Evolutionary conservation across 805 yeast genomes (phyloP).

Genomic region (Ogataea dorogensis): DNA sequence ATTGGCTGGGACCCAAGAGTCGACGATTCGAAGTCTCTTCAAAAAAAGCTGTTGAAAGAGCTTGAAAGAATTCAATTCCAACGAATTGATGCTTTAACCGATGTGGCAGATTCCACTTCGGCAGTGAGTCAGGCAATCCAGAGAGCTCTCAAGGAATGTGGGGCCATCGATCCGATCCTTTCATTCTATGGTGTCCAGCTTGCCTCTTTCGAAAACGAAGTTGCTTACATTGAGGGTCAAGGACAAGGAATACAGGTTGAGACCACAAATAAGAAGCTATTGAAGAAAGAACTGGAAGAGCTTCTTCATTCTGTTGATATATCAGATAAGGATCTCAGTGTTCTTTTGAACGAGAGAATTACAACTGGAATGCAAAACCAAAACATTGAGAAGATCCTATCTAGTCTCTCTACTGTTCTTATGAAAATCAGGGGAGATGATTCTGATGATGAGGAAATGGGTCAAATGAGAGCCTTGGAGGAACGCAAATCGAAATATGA

Average conservation of each 20-base stretch:
- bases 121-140: constrained; percentile 42
- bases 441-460: constrained; percentile 45
- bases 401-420: constrained; percentile 61
- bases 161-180: constrained; percentile 51
- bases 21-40: constrained; percentile 60
- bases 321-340: constrained; percentile 50
- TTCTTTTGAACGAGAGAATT: constrained; percentile 47
- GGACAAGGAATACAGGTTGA: constrained; percentile 82
- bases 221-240: constrained; percentile 67
- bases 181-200: constrained; percentile 60
- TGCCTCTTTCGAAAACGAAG: constrained; percentile 62
- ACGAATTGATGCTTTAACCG: constrained; percentile 55
- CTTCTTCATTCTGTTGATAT: constrained; percentile 70
- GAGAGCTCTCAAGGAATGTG: constrained; percentile 51
- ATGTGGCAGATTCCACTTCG: constrained; percentile 37
- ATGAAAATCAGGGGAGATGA: constrained; percentile 54
- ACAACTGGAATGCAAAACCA: constrained; percentile 44
- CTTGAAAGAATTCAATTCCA: constrained; percentile 60
- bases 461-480: constrained; percentile 67
- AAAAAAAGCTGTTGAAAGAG: constrained; percentile 57
- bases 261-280: constrained; percentile 73
- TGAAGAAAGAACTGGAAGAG: constrained; percentile 68
- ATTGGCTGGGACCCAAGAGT: constrained; percentile 65
- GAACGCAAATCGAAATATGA: constrained; percentile 66
- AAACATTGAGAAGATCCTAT: constrained; percentile 52